Evolutionary conservation across 208 protist genomes (phyloP), one percentile per base, ranked within the genome.

Genomic region (Trypanosoma brucei): DNA sequence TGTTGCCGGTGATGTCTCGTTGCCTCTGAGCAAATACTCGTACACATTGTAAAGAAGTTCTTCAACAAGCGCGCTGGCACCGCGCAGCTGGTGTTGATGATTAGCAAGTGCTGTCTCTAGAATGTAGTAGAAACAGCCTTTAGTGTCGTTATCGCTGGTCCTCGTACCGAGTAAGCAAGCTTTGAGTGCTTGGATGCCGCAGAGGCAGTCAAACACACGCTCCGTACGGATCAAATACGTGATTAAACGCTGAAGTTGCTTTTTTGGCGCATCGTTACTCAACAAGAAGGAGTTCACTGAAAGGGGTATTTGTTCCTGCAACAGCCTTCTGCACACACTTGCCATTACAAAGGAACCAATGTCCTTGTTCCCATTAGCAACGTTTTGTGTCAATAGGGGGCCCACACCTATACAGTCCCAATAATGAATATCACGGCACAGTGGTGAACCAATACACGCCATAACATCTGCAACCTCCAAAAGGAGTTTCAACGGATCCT

Each of bases 81-180:
- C 56, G 9, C 38, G n/a, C 8, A 49, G 31, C 35, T 22, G 31
- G 1, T 48, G 46, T 8, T 22, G 40, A 30, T 55, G 3, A 57
- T 50, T 36, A 2, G 30, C 2, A 31, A 70, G 30, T 0, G 56
- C 56, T 13, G 48, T 58, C 36, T 49, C 38, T 1, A 63, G 30
- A 58, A 46, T 56, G 35, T 9, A 51, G 42, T 70, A 70, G 40
- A 70, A 70, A 50, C 65, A 63, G 35, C 13, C 3, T 39, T 45
- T 22, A 14, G 36, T 48, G 6, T 49, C 40, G 22, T 60, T 22
- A 36, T 6, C n/a, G 22, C 37, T 49, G 35, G 30, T 49, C 3
- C 36, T 37, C 13, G 9, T 38, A 49, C 55, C 55, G 5, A 68
- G 13, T 5, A 68, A 55, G 7, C 36, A 13, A 11, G 46, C 11